Evolutionary conservation across 805 yeast species (phyloP).

Genomic region (Lipomyces sp.): DNA sequence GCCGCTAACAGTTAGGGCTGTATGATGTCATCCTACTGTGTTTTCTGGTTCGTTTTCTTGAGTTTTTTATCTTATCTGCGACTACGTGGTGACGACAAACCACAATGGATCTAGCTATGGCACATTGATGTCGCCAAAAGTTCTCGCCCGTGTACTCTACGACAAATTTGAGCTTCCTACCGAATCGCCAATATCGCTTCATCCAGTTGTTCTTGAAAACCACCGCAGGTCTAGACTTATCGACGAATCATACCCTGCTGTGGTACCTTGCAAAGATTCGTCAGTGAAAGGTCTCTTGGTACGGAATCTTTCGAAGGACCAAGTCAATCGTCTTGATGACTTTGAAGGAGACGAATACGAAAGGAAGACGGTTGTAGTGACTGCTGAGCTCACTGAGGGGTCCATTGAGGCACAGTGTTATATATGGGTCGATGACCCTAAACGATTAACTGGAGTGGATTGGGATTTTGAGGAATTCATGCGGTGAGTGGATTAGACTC

Average conservation of each 20-base stretch:
- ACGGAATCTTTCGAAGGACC: constrained; percentile 21
- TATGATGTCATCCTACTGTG: constrained; percentile 16
- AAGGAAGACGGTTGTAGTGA: constrained; percentile 26
- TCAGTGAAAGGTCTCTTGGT: constrained; percentile 36
- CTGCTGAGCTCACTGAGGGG: constrained; percentile 1
- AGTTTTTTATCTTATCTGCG: not conserved
- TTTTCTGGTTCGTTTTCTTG: constrained; percentile 22
- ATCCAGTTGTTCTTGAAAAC: constrained; percentile 22
- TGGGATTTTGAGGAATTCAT: constrained; percentile 37
- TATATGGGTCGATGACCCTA: constrained; percentile 35
- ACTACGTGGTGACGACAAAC: not conserved
- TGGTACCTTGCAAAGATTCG: not conserved
- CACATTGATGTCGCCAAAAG: constrained; percentile 39
- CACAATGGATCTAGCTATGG: constrained; percentile 35
- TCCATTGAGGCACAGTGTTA: constrained; percentile 32
- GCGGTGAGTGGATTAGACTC: constrained; percentile 18
- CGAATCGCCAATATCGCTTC: constrained; percentile 14
- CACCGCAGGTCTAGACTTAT: constrained; percentile 25
- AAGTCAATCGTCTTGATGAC: constrained; percentile 33
- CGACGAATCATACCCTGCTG: constrained; percentile 39
- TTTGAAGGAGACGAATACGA: constrained; percentile 41
- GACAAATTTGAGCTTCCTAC: constrained; percentile 23
- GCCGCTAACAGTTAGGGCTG: not conserved
- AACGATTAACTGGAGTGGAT: constrained; percentile 30
- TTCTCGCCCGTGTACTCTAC: constrained; percentile 38